Evolutionary conservation across 2,329 filamentous ascomycete species (phyloP).

Genomic region (Alternaria alternata): DNA sequence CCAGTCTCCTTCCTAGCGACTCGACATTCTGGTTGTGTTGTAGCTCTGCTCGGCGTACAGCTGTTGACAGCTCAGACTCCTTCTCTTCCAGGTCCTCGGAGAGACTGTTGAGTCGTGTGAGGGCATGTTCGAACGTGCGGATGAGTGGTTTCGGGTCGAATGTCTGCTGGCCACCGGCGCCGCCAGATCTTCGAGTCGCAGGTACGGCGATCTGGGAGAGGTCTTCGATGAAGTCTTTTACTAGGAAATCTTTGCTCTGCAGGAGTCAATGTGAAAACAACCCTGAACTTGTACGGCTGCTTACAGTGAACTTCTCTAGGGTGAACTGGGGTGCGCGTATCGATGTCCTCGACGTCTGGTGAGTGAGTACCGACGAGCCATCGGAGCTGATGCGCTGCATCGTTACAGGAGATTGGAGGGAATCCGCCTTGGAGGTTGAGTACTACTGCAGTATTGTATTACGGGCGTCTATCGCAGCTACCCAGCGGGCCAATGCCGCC

Average conservation of each 20-base stretch:
- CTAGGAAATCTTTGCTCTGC: conserved; percentile 80
- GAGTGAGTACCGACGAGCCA: conserved; percentile 53
- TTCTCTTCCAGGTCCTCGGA: conserved; percentile 86
- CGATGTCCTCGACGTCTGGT: conserved; percentile 50
- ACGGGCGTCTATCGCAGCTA: conserved; percentile 18
- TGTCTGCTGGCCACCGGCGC: conserved; percentile 52
- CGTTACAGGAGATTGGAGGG: conserved; percentile 1
- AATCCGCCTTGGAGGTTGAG: not conserved
- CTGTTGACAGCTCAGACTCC: conserved; percentile 89
- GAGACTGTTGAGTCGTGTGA: conserved; percentile 73
- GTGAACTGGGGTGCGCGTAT: conserved; percentile 73
- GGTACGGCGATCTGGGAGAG: conserved; percentile 86
- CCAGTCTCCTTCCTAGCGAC: conserved; percentile 85
- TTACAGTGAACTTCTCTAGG: conserved; percentile 73
- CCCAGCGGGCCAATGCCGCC: conserved; percentile 25
- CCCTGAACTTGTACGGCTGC: conserved; percentile 5
- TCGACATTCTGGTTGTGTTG: conserved; percentile 93
- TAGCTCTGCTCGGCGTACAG: conserved; percentile 87
- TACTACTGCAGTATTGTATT: conserved; percentile 10
- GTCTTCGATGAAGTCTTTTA: conserved; percentile 95
- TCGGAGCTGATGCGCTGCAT: conserved; percentile 52
- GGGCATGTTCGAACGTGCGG: conserved; percentile 83
- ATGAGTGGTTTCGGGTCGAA: conserved; percentile 98
- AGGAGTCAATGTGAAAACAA: conserved; percentile 16
- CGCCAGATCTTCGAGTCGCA: conserved; percentile 79